A percentile compares a stretch with the other conserved stretches of the same genome.
Evolutionary conservation across 2,329 filamentous ascomycete species (phyloP).

Genomic region (Beauveria australis): DNA sequence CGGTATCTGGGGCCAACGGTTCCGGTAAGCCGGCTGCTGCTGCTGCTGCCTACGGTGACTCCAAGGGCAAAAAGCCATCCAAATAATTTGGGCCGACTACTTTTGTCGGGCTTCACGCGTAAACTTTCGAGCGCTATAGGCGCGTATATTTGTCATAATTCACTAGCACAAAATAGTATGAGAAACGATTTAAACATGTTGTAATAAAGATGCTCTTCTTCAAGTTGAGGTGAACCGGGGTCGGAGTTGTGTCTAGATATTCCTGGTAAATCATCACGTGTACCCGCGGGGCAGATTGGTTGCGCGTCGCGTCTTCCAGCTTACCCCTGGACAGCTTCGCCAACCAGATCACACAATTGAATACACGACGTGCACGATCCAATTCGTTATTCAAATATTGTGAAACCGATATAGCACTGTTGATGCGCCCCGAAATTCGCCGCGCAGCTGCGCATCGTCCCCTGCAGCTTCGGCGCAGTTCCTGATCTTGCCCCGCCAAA

Average conservation of each 20-base stretch:
- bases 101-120: not conserved
- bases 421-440: not conserved
- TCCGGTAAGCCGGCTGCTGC: constrained; percentile 13
- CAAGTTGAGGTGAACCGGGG: not conserved
- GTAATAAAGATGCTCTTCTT: not conserved
- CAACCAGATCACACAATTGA: not conserved
- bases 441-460: not conserved
- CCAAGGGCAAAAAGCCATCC: constrained; percentile 8
- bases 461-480: not conserved
- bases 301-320: constrained; percentile 1
- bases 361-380: not conserved
- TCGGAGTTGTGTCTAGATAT: not conserved
- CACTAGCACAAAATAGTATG: not conserved
- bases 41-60: constrained; percentile 19
- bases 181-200: not conserved
- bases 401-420: not conserved
- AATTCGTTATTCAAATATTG: not conserved
- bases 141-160: not conserved
- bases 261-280: not conserved
- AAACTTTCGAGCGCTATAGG: not conserved
- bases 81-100: not conserved
- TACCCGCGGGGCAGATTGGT: not conserved
- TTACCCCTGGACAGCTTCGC: too few species aligned
- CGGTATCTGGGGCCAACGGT: constrained; percentile 6
- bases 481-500: constrained; percentile 1